Evolutionary conservation across 2,329 filamentous ascomycete species (phyloP), one percentile per base, ranked within the genome.

Genomic region (Penicillium digitatum): DNA sequence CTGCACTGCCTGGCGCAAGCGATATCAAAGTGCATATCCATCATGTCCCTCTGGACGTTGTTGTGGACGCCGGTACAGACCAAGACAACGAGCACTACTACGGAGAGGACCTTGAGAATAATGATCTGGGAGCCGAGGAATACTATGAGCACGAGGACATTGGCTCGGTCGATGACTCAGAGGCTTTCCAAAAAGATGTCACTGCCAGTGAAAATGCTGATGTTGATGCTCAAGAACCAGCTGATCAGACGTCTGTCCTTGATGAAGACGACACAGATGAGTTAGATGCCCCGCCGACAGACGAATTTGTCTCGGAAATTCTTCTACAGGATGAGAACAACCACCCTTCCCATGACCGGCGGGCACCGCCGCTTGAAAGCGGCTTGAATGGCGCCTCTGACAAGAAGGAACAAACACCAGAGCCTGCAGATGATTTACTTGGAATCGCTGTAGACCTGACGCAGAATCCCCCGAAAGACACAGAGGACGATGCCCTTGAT

Each of bases 401-500:
- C 20, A 55, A 43, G 37, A 49, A 59, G 22, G 52, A 58, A 39
- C 58, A 59, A 38, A 53, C 58, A 20, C 54, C 57, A 24, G 61
- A 63, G 11, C 59, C 61, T 22, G 59, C 61, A 38, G 61, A 73
- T 60, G 64, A 71, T 53, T 55, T 70, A 47, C 64, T 72, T 45
- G 71, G 63, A 49, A 65, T 68, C 50, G 62, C 67, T 53, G 70
- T 70, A 50, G 70, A 72, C 42, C 43, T 70, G 16, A 63, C 72
- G 55, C 66, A 69, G 34, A 70, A 60, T 31, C 62, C 63, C 44
- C 52, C 55, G 24, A 58, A 64, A 49, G 51, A 55, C 37, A 35
- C 38, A 29, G 53, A 51, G 20, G 35, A 52, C n/a, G 49, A 57
- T 26, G 45, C 47, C 8, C 27, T 42, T 18, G 55, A 60, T 24